Conservation (phyloP, 2,329 filamentous ascomycete genomes). For the Myriosclerotinia duriaeana region DNA sequence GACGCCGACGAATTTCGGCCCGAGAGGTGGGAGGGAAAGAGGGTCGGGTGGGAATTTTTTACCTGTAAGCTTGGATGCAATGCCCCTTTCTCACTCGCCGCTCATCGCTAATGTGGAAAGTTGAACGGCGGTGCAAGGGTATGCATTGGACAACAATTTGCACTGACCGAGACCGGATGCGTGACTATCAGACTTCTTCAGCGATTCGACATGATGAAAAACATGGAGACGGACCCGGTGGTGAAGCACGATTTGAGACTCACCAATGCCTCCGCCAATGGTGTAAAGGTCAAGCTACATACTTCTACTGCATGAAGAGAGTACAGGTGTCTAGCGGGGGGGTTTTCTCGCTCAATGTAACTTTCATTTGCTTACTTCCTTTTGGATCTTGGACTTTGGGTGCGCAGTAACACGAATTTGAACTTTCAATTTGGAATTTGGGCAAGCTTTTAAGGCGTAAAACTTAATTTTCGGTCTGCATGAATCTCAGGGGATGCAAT, state of each 20-base stretch:
- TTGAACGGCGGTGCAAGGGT: slow-evolving; percentile 41
- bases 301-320: not conserved
- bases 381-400: too few relatives aligned
- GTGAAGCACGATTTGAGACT: slow-evolving; percentile 38
- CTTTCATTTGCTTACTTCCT: too few relatives aligned
- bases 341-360: too few relatives aligned
- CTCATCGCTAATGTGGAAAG: not conserved
- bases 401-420: too few relatives aligned
- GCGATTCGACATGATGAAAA: slow-evolving; percentile 24
- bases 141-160: slow-evolving; percentile 57
- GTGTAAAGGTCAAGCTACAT: slow-evolving; percentile 52
- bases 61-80: slow-evolving; percentile 42
- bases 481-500: too few relatives aligned
- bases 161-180: slow-evolving; percentile 26
- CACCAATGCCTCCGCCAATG: slow-evolving; percentile 54
- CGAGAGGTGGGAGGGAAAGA: slow-evolving; percentile 43
- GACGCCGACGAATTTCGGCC: slow-evolving; percentile 45
- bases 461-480: too few relatives aligned
- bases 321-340: too few relatives aligned
- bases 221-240: slow-evolving; percentile 57
- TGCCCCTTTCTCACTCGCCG: not conserved
- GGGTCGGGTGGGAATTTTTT: slow-evolving; percentile 53
- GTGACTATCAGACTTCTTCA: slow-evolving; percentile 25
- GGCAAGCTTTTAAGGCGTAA: too few relatives aligned
- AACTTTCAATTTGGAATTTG: too few relatives aligned